Conservation (phyloP, 2,329 filamentous ascomycete genomes). For the Colletotrichum costaricense region DNA sequence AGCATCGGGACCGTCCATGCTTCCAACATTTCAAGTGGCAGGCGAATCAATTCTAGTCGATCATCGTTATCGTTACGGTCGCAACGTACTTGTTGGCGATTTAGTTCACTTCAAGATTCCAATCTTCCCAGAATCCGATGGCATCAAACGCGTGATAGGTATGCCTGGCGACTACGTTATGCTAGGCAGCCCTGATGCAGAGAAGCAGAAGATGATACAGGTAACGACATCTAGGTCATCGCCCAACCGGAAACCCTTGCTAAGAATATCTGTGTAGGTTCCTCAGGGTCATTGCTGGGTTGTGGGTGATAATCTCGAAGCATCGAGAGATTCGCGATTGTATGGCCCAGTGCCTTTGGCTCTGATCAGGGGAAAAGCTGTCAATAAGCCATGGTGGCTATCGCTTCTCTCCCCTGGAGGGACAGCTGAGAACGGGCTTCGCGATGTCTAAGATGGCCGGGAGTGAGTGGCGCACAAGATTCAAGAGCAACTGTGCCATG, state of each 20-base stretch:
- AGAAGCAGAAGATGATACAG: constrained; percentile 68
- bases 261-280: constrained; percentile 64
- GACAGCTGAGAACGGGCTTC: constrained; percentile 49
- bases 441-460: constrained; percentile 43
- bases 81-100: constrained; percentile 79
- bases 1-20: constrained; percentile 84
- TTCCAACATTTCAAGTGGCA: constrained; percentile 79
- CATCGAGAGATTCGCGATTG: constrained; percentile 85
- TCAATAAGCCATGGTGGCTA: constrained; percentile 71
- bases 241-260: neutral
- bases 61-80: constrained; percentile 75
- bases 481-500: neutral
- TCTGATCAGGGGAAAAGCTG: constrained; percentile 84
- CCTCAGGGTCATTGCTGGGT: constrained; percentile 94
- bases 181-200: constrained; percentile 68
- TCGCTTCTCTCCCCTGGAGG: neutral
- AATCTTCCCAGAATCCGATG: constrained; percentile 66
- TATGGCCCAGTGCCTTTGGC: constrained; percentile 90
- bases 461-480: neutral
- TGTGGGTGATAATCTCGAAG: constrained; percentile 86
- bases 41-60: constrained; percentile 78
- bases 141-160: constrained; percentile 83
- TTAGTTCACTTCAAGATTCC: constrained; percentile 84
- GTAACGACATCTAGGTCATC: constrained; percentile 52
- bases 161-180: constrained; percentile 82